Conservation (phyloP, 2,329 filamentous ascomycete genomes). For the Chaetomium sp. region DNA sequence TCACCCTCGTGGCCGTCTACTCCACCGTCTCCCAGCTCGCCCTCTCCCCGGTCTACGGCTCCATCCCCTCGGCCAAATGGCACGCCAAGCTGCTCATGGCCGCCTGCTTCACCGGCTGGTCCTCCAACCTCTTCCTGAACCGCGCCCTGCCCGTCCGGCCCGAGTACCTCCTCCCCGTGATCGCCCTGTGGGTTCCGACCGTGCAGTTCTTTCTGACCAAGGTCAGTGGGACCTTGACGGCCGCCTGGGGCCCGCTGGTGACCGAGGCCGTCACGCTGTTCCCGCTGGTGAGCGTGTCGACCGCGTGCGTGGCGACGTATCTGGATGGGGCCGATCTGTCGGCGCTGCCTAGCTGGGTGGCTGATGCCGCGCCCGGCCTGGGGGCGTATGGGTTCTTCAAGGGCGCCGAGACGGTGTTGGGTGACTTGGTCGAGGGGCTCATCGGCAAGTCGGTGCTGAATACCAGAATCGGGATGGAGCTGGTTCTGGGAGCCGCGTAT, state of each 20-base stretch:
- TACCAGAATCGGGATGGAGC: conserved; percentile 72
- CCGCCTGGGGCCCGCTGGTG: conserved; percentile 70
- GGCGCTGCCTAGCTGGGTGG: conserved; percentile 57
- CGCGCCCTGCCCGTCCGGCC: conserved; percentile 53
- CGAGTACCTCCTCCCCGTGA: conserved; percentile 66
- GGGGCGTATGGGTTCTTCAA: conserved; percentile 68
- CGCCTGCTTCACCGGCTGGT: conserved; percentile 71
- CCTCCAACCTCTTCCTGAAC: conserved; percentile 62
- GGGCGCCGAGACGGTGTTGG: conserved; percentile 47
- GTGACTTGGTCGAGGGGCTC: conserved; percentile 47
- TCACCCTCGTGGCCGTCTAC: conserved; percentile 62
- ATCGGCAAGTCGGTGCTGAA: conserved; percentile 66
- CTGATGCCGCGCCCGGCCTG: conserved; percentile 66
- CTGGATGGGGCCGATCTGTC: conserved; percentile 64
- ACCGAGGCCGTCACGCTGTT: conserved; percentile 75
- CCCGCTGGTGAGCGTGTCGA: conserved; percentile 65
- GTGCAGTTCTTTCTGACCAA: conserved; percentile 72
- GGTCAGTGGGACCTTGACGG: conserved; percentile 66
- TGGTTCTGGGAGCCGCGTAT: conserved; percentile 67
- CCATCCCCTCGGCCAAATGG: conserved; percentile 72
- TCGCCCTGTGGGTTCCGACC: conserved; percentile 74
- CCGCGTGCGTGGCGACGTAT: conserved; percentile 63
- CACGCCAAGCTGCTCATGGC: conserved; percentile 69
- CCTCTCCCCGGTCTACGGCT: conserved; percentile 85
- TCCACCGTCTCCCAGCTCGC: conserved; percentile 73